phyloP scores from a whole-genome alignment of 306 rosid species.

The Lathyrus tuberosus region DNA sequence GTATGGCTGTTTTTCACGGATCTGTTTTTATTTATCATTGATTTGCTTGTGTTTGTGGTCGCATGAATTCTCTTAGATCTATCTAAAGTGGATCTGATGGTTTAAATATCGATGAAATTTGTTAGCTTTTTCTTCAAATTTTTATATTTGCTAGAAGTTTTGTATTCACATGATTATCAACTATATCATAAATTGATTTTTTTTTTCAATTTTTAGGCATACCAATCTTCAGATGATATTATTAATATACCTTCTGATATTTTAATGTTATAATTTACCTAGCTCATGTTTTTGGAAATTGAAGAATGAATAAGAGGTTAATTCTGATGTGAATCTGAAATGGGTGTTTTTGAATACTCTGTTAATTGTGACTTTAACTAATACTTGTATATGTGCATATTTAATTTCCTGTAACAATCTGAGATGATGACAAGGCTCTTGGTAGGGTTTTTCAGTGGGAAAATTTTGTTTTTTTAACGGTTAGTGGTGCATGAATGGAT shows the following conservation, averaged over 20 bases:
- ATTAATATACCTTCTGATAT: background rate
- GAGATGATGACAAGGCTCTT: slow-evolving; percentile 30
- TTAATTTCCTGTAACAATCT: slow-evolving; percentile 11
- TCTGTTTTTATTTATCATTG: background rate
- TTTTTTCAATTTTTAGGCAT: background rate
- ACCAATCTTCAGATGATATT: too few relatives aligned
- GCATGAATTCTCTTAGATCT: too few relatives aligned
- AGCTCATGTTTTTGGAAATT: background rate
- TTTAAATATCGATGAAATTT: background rate
- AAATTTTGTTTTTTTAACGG: slow-evolving; percentile 31
- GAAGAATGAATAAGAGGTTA: background rate
- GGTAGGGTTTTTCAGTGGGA: slow-evolving; percentile 27
- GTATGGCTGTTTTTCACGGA: background rate
- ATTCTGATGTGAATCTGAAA: background rate
- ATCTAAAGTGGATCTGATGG: background rate
- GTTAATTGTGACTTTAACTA: background rate
- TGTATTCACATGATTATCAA: background rate
- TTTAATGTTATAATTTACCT: background rate
- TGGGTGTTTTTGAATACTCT: background rate
- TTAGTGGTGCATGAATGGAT: slow-evolving; percentile 81
- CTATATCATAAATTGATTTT: background rate
- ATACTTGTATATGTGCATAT: background rate
- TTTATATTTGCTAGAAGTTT: background rate
- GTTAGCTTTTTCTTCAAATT: background rate
- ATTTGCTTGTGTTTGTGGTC: too few relatives aligned